Conservation (phyloP, 1,139 yeast genomes). For the Meyerozyma guilliermondii region DNA sequence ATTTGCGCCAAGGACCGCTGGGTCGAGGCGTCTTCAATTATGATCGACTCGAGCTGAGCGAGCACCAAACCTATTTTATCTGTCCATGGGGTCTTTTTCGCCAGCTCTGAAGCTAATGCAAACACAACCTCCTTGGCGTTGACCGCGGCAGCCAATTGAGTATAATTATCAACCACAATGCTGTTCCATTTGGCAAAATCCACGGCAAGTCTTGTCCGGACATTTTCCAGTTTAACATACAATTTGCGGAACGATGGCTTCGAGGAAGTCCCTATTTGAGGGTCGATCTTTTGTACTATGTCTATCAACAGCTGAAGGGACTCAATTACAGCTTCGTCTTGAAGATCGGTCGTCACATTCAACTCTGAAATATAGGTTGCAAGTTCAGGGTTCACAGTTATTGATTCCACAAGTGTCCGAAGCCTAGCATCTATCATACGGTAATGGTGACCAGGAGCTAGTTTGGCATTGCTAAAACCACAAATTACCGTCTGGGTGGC, state of each 20-base stretch:
- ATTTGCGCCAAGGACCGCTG: background rate
- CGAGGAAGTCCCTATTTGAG: background rate
- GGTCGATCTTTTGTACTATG: background rate
- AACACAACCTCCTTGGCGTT: constrained; percentile 11
- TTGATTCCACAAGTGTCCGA: constrained; percentile 20
- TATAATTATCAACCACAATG: constrained; percentile 8
- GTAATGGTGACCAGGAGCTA: constrained; percentile 12
- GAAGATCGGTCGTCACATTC: constrained; percentile 11
- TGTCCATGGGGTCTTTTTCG: constrained; percentile 6
- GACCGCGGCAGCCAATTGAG: constrained; percentile 6
- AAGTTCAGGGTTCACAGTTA: constrained; percentile 25
- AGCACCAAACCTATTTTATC: constrained; percentile 5
- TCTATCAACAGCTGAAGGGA: background rate
- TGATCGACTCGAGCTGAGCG: constrained; percentile 6
- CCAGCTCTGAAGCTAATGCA: background rate
- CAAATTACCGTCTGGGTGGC: constrained; percentile 19
- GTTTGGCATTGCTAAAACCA: constrained; percentile 17
- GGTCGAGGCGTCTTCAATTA: constrained; percentile 8
- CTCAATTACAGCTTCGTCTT: background rate
- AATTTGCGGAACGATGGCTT: constrained; percentile 1
- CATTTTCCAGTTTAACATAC: background rate
- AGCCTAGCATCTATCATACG: constrained; percentile 27
- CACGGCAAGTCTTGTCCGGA: background rate
- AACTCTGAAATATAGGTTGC: constrained; percentile 19
- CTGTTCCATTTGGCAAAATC: constrained; percentile 1